Evolutionary conservation across 129 eudicot species (phyloP), one percentile per base, ranked within the genome.

Genomic region (Flaveria trinervia): DNA sequence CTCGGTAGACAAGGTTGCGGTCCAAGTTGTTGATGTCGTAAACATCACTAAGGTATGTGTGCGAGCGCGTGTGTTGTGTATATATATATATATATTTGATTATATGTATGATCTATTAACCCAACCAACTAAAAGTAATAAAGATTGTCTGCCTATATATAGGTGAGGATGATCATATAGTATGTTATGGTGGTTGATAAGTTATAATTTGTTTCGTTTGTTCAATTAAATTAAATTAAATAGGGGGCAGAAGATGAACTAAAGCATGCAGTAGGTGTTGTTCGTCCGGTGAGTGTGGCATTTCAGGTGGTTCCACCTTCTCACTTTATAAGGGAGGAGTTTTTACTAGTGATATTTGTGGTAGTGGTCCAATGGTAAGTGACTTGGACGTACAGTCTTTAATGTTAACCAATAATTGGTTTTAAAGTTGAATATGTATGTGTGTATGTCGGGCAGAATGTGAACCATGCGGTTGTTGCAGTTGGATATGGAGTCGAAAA

Each of bases 381-480:
- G 1, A 2, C 5, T 56, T 56, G 25, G 11, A 8, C 14, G 7
- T 57, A 1, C 50, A 14, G 2, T 45, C 11, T 45, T 36, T 36
- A 36, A 36, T 36, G 41, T 36, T 36, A 36, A 36, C 41, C 36
- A 30, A 3, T 30, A 30, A 30, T 30, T 30, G 41, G 41, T 36
- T 36, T 36, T 36, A 5, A 36, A 36, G 7, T 36, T 5, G 5
- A 36, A 36, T 5, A 4, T 12, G n/a, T 71, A 36, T 16, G 22
- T 71, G 25, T 64, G 48, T 9, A 25, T 14, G 25, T 13, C 52
- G 4, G 54, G 85, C 85, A 94, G 98, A 96, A 95, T 72, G 99
- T 95, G 85, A 95, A 95, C 87, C 97, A 91, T 79, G 99, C 99
- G 23, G 99, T 95, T 76, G 87, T 95, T 79, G 99, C 99, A n/a